phyloP scores from a whole-genome alignment of 495 filamentous ascomycete genomes.

The Xylaria cubensis region DNA sequence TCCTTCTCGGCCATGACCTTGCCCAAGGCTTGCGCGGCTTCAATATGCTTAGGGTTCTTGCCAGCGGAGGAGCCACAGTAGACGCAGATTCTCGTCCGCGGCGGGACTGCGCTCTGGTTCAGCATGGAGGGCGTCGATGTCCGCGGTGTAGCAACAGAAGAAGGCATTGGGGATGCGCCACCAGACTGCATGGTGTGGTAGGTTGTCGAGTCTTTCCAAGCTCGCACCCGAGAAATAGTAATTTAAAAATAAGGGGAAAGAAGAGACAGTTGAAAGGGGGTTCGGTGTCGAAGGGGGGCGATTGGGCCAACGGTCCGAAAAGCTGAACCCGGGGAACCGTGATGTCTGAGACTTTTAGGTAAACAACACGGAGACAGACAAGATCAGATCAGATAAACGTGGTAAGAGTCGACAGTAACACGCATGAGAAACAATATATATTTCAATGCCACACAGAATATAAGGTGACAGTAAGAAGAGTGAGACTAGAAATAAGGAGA shows the following conservation, averaged over 20 bases:
- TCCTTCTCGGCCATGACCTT: constrained; percentile 72
- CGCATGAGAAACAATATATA: constrained; percentile 15
- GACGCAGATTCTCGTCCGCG: constrained; percentile 67
- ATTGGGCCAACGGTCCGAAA: constrained; percentile 1
- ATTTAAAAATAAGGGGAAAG: not conserved
- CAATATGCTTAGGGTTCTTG: constrained; percentile 68
- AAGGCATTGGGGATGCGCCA: constrained; percentile 44
- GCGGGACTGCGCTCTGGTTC: constrained; percentile 40
- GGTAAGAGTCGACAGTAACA: constrained; percentile 2
- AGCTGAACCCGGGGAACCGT: constrained; percentile 12
- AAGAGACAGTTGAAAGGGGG: not conserved
- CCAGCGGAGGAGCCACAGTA: constrained; percentile 84
- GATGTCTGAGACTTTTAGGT: constrained; percentile 24
- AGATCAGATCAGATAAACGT: constrained; percentile 21
- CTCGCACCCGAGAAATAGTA: constrained; percentile 8
- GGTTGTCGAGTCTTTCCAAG: not conserved
- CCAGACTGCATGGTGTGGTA: constrained; percentile 46
- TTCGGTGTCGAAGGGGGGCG: constrained; percentile 4
- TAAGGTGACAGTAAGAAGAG: not conserved
- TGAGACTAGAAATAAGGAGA: not conserved
- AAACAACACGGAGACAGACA: constrained; percentile 16
- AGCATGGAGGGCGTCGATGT: constrained; percentile 37
- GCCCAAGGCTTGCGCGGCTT: constrained; percentile 80
- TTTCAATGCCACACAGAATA: not conserved
- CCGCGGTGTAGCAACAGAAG: constrained; percentile 31